These are phyloP conservation scores for Lodderomyces elongisporus DNA, from an alignment of 1,139 yeast genomes.

Conservation along the genomic window DNA sequence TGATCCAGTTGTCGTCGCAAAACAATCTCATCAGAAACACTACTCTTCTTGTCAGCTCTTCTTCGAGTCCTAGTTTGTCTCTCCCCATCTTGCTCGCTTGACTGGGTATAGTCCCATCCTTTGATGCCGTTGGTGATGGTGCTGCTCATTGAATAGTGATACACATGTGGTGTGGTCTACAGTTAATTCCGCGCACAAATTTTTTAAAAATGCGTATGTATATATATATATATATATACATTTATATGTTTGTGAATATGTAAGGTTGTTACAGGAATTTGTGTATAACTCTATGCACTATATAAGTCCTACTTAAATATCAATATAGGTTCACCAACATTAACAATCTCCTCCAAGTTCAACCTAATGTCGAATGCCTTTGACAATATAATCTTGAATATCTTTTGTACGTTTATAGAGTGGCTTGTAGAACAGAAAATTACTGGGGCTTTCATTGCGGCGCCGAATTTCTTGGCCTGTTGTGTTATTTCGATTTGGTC, in stretches of 20 bases:
- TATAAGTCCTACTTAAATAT: conserved; percentile 67
- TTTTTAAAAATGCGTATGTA: neutral
- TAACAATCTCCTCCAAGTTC: conserved; percentile 76
- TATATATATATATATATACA: too few species aligned
- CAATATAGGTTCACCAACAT: conserved; percentile 84
- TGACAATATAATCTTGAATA: conserved; percentile 84
- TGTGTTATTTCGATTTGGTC: conserved; percentile 85
- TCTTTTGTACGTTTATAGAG: conserved; percentile 90
- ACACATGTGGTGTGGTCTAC: too few species aligned
- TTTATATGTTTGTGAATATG: neutral
- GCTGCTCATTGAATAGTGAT: neutral
- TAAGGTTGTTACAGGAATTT: neutral
- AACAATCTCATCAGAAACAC: conserved; percentile 16
- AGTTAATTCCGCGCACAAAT: too few species aligned
- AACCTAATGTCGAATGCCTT: conserved; percentile 87
- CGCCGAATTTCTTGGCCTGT: conserved; percentile 83
- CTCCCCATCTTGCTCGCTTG: neutral
- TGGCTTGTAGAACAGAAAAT: conserved; percentile 91
- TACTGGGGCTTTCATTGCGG: conserved; percentile 86
- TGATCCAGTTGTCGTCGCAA: conserved; percentile 31
- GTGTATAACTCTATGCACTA: neutral
- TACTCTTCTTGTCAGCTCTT: conserved; percentile 5
- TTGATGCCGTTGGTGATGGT: neutral
- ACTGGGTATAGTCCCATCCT: too few species aligned
- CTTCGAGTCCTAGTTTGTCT: conserved; percentile 12